Conservation (phyloP, 1,139 yeast genomes). For the Hanseniaspora uvarum region DNA sequence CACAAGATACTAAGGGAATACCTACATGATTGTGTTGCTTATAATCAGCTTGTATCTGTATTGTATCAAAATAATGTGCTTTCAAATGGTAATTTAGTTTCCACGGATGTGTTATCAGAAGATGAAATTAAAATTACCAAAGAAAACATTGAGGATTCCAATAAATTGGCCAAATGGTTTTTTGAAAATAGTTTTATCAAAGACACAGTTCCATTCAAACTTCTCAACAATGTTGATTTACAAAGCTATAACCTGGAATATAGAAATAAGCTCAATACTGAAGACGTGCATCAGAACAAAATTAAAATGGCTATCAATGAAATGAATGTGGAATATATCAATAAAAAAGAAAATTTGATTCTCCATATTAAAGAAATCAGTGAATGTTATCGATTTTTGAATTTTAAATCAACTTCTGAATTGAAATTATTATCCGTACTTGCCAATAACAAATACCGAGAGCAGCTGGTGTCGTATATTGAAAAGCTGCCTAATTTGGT, state of each 20-base stretch:
- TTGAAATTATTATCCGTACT: neutral
- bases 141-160: constrained; percentile 4
- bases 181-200: constrained; percentile 2
- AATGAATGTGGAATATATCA: constrained; percentile 5
- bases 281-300: neutral
- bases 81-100: too few relatives aligned
- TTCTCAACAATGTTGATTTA: constrained; percentile 7
- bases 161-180: constrained; percentile 6
- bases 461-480: neutral
- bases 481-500: constrained; percentile 19
- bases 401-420: neutral
- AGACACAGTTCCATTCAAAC: constrained; percentile 1
- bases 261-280: neutral
- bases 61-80: neutral
- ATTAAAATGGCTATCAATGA: constrained; percentile 4
- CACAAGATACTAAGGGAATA: constrained; percentile 10
- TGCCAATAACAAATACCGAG: neutral
- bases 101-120: neutral
- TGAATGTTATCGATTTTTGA: neutral
- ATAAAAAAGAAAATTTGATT: constrained; percentile 11
- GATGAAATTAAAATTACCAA: neutral
- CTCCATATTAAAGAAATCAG: neutral
- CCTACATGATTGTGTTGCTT: constrained; percentile 1
- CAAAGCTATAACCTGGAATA: neutral
- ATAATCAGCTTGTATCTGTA: neutral